A percentile compares a stretch with the other conserved stretches of the same genome.
These are phyloP conservation scores for Trichocladium antarcticum DNA, from an alignment of 495 filamentous ascomycete species.

Conservation along the genomic window DNA sequence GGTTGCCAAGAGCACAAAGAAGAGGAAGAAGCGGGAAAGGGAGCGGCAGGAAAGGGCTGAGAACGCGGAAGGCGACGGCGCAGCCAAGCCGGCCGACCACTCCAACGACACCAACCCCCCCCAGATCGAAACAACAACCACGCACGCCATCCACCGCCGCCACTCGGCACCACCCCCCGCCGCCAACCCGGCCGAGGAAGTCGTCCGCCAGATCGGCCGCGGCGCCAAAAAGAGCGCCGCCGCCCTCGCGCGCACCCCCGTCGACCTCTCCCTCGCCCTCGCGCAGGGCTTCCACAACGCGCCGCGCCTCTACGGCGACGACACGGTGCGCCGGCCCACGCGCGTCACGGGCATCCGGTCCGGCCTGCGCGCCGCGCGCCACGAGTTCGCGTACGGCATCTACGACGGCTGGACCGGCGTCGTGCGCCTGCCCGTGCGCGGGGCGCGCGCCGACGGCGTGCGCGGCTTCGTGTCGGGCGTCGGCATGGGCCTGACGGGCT, in stretches of 20 bases:
- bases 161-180: constrained; percentile 4
- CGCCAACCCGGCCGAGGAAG: constrained; percentile 29
- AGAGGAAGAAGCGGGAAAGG: constrained; percentile 28
- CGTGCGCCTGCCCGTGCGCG: constrained; percentile 52
- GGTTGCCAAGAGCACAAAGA: constrained; percentile 42
- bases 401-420: constrained; percentile 65
- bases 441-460: constrained; percentile 44
- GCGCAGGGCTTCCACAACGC: constrained; percentile 79
- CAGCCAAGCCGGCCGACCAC: not conserved
- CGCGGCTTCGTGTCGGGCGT: constrained; percentile 55
- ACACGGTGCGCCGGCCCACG: constrained; percentile 35
- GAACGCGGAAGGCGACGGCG: not conserved
- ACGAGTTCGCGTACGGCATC: constrained; percentile 59
- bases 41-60: constrained; percentile 26
- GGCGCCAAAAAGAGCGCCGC: constrained; percentile 39
- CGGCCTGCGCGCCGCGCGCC: constrained; percentile 53
- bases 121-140: constrained; percentile 14
- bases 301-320: constrained; percentile 59
- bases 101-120: not conserved
- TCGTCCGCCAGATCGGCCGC: constrained; percentile 33
- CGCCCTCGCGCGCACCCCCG: constrained; percentile 41
- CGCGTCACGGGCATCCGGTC: constrained; percentile 58
- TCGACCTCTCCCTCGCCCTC: constrained; percentile 61
- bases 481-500: constrained; percentile 63
- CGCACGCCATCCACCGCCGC: constrained; percentile 13